Evolutionary conservation across 371 early-diverging fungal genomes (phyloP).

Genomic region (Apophysomyces sp.): DNA sequence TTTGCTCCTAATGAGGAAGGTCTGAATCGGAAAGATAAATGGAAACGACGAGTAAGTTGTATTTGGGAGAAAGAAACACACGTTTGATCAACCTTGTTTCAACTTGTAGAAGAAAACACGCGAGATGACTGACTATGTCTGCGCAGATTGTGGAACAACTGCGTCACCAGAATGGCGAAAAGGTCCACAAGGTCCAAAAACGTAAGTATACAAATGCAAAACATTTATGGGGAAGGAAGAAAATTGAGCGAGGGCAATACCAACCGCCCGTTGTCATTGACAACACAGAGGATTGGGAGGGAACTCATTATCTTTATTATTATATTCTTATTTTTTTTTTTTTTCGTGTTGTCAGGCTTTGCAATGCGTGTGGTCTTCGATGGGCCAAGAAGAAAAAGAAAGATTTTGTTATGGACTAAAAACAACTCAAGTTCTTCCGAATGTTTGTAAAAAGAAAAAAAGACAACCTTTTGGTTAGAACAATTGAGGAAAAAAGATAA

Average conservation of each 20-base stretch:
- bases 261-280: not conserved
- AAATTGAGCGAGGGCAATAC: not conserved
- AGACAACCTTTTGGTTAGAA: not conserved
- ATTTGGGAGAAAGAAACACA: not conserved
- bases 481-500: too few species aligned
- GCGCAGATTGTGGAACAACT: conserved; percentile 67
- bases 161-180: conserved; percentile 85
- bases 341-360: conserved; percentile 34
- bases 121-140: conserved; percentile 20
- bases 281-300: not conserved
- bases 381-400: conserved; percentile 34
- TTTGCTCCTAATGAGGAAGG: not conserved
- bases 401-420: not conserved
- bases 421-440: not conserved
- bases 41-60: conserved; percentile 13
- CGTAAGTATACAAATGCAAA: conserved; percentile 30
- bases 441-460: not conserved
- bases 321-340: not conserved
- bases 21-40: conserved; percentile 2
- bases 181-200: conserved; percentile 75
- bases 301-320: not conserved
- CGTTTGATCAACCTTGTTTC: not conserved
- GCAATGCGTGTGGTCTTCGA: conserved; percentile 58
- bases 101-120: conserved; percentile 9
- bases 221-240: too few species aligned